These are phyloP conservation scores for Colletotrichum sp. DNA, from an alignment of 2,329 filamentous ascomycete genomes.

Conservation along the genomic window DNA sequence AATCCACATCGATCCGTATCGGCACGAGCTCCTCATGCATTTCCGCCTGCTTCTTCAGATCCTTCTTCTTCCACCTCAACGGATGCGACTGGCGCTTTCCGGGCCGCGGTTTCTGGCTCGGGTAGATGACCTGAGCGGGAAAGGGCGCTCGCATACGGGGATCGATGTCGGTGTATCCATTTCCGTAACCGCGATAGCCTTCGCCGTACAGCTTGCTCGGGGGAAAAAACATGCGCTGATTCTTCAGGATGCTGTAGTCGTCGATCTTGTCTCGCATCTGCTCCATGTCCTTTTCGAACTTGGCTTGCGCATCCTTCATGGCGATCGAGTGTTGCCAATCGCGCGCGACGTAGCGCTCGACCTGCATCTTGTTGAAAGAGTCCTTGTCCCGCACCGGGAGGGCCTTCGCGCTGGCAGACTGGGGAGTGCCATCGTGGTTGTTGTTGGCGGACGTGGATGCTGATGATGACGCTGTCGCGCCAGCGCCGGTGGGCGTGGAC, in stretches of 20 bases:
- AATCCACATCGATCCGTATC: conserved; percentile 89
- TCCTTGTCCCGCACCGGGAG: conserved; percentile 59
- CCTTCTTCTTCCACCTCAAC: conserved; percentile 77
- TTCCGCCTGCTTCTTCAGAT: conserved; percentile 85
- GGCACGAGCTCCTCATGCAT: conserved; percentile 91
- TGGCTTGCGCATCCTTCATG: conserved; percentile 54
- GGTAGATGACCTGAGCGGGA: conserved; percentile 69
- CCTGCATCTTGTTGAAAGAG: conserved; percentile 56
- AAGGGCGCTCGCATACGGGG: conserved; percentile 17
- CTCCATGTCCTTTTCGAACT: conserved; percentile 61
- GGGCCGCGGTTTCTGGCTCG: conserved; percentile 74
- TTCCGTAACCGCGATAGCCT: conserved; percentile 89
- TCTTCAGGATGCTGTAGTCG: conserved; percentile 69
- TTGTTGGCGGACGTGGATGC: conserved; percentile 31
- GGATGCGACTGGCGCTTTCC: conserved; percentile 77
- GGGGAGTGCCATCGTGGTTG: conserved; percentile 17
- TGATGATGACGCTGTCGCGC: conserved; percentile 35
- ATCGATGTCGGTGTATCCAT: conserved; percentile 74
- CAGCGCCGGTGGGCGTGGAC: conserved; percentile 25
- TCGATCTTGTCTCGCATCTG: conserved; percentile 71
- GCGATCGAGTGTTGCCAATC: conserved; percentile 60
- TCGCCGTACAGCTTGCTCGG: conserved; percentile 66
- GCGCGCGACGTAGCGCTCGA: conserved; percentile 59
- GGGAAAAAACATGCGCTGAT: conserved; percentile 59
- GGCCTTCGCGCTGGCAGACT: conserved; percentile 19